Evolutionary conservation across 2,329 filamentous ascomycete species (phyloP), one percentile per base, ranked within the genome.

Genomic region (Paraphaeosphaeria minitans): DNA sequence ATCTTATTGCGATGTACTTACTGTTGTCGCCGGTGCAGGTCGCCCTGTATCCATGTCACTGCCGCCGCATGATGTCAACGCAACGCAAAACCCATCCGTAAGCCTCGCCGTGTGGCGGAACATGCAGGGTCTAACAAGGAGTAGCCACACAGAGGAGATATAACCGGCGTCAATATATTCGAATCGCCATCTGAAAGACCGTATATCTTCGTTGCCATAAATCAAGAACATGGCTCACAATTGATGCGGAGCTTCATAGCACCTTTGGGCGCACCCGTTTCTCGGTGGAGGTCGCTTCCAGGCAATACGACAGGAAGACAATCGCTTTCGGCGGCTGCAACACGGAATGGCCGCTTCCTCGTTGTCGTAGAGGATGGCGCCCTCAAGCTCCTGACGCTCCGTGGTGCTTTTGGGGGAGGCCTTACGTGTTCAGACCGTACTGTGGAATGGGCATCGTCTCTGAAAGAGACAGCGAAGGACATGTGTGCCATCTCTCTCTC

Each of bases 131-230:
- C 66, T 66, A 24, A 66, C 49, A 19, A 21, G 8, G 12, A n/a
- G 27, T 39, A 67, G 66, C 33, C 59, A 13, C 55, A 63, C 35
- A 55, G 53, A 22, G 62, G 63, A 19, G 56, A 58, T n/a, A 64
- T 69, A 48, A 62, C 65, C 24, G 57, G 60, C n/a, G 62, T 62
- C 9, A 37, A 53, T 6, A 56, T 66, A 6, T 60, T 67, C 37
- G 22, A 57, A 16, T 68, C 60, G 7, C 64, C 65, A 37, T 58
- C 56, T 14, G 57, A 60, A 21, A 59, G 27, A 21, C 54, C 58
- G 31, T 64, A 69, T 33, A 56, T 69, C 9, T 59, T 69, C 39
- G 65, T 66, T 33, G 62, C 64, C n/a, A 58, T 64, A 19, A 58
- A 66, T 22, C 64, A 66, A 22, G 62, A 53, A 39, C 59, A 56